Base-by-base conservation (phyloP, 2,329 filamentous ascomycete genomes). In the Colletotrichum sp. region DNA sequence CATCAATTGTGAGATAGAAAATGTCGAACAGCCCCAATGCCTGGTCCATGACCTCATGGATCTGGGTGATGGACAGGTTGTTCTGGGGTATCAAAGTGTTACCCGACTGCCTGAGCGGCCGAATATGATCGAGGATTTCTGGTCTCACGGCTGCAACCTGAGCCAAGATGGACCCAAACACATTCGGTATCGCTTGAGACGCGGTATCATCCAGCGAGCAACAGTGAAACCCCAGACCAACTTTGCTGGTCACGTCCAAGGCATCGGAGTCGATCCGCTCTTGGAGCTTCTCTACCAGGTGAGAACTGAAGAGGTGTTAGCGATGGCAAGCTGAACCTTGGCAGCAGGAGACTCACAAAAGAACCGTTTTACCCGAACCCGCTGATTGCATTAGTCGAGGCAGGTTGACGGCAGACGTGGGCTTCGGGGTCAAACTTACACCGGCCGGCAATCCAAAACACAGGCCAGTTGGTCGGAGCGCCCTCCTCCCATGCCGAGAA, bases 121-220 rank as follows among this genome's bases (percentile, higher is more conserved):
- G 67, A 34, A 80, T 73, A 30, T 77, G 67, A n/a, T 79, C 65
- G 18, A 79, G 75, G 24, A 80, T 68, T 1, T 77, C 70, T 13
- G 78, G 78, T 3, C 62, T 64, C 7, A 66, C 49, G 55, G 55
- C 57, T 26, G 66, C 76, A 6, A 81, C 71, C 44, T 82, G 79
- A 24, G 80, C 79, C 16, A 82, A 72, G 21, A 83, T 73, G 52
- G 80, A 82, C 57, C 80, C 80, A 67, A 83, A 78, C n/a, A 82
- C 76, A 62, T 81, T 81, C 44, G 77, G 63, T 2, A 80, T 71
- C n/a, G 78, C 76, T 65, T 82, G 81, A 13, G 80, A 81, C 13
- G 77, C 79, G 6, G 79, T 79, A 59, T 80, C 79, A 55, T 79
- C 78, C 8, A 79, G 71, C n/a, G 79, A 80, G 68, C 79, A 80